Base-by-base conservation (phyloP, 1,139 yeast species). In the Kazachstania sp. region DNA sequence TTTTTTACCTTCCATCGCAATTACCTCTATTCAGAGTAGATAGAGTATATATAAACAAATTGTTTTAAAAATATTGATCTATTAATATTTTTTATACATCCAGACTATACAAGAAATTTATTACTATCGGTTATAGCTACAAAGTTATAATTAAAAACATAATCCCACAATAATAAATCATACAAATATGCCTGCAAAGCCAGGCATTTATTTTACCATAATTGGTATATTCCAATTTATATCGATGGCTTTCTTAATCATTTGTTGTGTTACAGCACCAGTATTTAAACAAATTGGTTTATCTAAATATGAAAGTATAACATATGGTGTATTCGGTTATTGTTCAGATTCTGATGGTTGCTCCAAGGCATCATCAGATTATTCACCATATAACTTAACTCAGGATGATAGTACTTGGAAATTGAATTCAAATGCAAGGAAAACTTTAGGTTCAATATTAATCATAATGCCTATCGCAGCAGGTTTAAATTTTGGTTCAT, bases 311-410 rank as follows among this genome's bases (percentile, higher is more conserved):
- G 70, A 71, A 20, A 78, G 74, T 44, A 72, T 73, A 59, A 70
- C 75, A 47, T 92, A 83, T 64, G 98, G 98, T 4, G 87, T 86
- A 1, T 86, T 90, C 70, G 98, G 97, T 1, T 77, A 78, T 53
- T 90, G 97, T 65, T 61, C 66, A 20, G 55, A 64, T 7, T 60
- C 63, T 3, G 61, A 67, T 6, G 59, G 65, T 1, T 86, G 95
- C 64, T 71, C 82, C 0, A 45, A 54, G 0, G 69, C 73, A 0
- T 64, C 74, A 1, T 70, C 81, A 1, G 83, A 83, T 1, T 82
- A 82, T 56, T 53, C 66, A 12, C 60, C 67, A 3, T 54, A 54
- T 13, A 55, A 54, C 8, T 53, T 63, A 4, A 59, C 62, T 16
- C 58, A 59, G 13, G 66, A 65, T 37, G 58, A 65, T 12, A 60